These are phyloP conservation scores for Aphanomyces astaci DNA, from an alignment of 352 stramenopile genomes.

Conservation along the genomic window DNA sequence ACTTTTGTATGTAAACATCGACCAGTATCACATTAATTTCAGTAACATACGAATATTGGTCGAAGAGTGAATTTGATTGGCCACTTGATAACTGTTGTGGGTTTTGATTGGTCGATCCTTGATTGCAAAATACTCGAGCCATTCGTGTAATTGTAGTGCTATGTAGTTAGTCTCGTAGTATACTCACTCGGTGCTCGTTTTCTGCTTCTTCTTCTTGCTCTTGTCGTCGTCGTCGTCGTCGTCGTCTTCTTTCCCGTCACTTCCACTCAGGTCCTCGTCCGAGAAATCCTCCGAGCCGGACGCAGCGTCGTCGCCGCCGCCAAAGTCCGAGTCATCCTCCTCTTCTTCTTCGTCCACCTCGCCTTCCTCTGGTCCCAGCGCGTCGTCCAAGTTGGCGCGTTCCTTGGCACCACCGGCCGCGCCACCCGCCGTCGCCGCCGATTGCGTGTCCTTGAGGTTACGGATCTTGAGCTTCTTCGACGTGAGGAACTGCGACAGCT, in stretches of 20 bases:
- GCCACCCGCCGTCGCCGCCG: conserved; percentile 37
- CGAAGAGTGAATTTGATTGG: too few relatives aligned
- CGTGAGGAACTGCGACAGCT: conserved; percentile 92
- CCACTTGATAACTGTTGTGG: too few relatives aligned
- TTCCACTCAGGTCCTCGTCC: conserved; percentile 69
- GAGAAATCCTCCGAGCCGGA: conserved; percentile 71
- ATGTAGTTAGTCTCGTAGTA: too few relatives aligned
- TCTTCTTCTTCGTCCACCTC: conserved; percentile 88
- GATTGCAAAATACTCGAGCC: too few relatives aligned
- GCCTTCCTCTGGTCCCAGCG: conserved; percentile 69
- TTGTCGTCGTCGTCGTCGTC: conserved; percentile 43
- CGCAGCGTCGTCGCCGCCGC: conserved; percentile 53
- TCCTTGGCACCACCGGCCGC: conserved; percentile 31
- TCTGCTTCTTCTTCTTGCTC: conserved; percentile 60
- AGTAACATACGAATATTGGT: too few relatives aligned
- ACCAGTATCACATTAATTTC: too few relatives aligned
- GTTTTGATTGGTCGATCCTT: too few relatives aligned
- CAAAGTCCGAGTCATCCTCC: conserved; percentile 92
- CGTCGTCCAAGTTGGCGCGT: conserved; percentile 67
- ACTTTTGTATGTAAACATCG: too few relatives aligned
- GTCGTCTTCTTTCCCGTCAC: conserved; percentile 73
- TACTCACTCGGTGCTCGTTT: too few relatives aligned
- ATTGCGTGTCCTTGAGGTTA: conserved; percentile 87
- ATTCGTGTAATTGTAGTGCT: too few relatives aligned
- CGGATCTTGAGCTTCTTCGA: conserved; percentile 92